Conservation (phyloP, 1,284 basidiomycete species). For the Flammula alnicola region DNA sequence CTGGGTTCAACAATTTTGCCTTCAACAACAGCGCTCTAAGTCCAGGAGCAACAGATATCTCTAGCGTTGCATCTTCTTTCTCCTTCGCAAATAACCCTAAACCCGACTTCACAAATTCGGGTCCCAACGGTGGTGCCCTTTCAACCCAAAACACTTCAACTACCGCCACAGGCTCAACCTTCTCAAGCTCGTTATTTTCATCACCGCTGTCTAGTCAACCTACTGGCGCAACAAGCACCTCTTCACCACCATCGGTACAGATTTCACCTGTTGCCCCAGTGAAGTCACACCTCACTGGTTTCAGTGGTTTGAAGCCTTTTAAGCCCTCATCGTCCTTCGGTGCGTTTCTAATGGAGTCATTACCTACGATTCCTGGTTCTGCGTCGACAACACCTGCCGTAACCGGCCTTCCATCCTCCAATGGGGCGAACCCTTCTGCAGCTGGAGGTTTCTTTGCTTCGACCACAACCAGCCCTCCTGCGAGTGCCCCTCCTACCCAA, state of each 20-base stretch:
- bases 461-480: constrained; percentile 8
- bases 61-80: constrained; percentile 75
- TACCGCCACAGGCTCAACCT: constrained; percentile 41
- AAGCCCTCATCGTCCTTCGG: constrained; percentile 92
- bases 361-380: constrained; percentile 75
- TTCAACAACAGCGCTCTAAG: constrained; percentile 45
- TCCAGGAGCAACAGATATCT: constrained; percentile 56
- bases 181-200: constrained; percentile 55
- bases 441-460: constrained; percentile 16
- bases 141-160: constrained; percentile 39
- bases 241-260: constrained; percentile 32
- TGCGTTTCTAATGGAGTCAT: constrained; percentile 74
- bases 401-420: constrained; percentile 26
- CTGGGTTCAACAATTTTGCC: constrained; percentile 36
- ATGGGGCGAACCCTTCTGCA: constrained; percentile 8
- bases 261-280: constrained; percentile 44
- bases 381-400: constrained; percentile 52
- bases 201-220: constrained; percentile 54
- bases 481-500: not conserved
- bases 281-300: constrained; percentile 83
- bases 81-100: constrained; percentile 43
- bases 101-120: constrained; percentile 29
- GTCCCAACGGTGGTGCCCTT: constrained; percentile 28
- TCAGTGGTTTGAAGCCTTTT: constrained; percentile 85
- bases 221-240: constrained; percentile 48